These are phyloP conservation scores for Phytopythium cucurbitacearum DNA, from an alignment of 352 stramenopile genomes.

Conservation along the genomic window DNA sequence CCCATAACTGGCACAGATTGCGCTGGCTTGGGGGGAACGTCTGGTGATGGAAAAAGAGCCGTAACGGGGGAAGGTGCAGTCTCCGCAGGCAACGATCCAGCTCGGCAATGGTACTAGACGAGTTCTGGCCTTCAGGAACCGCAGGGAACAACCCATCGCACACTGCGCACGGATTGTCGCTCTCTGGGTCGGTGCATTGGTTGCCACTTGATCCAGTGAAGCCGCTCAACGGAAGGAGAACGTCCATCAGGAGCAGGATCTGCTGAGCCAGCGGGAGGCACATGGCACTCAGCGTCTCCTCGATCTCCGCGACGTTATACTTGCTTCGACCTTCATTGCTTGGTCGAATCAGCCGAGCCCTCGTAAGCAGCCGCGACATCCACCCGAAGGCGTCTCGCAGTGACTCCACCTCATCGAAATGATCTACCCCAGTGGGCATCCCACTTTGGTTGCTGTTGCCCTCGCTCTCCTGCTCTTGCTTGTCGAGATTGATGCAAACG, in stretches of 20 bases:
- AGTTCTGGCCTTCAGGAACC: constrained; percentile 5
- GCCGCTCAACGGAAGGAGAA: constrained; percentile 26
- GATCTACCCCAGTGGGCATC: constrained; percentile 10
- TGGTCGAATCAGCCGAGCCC: constrained; percentile 24
- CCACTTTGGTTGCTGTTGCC: constrained; percentile 1
- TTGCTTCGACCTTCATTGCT: constrained; percentile 4
- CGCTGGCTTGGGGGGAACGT: constrained; percentile 58
- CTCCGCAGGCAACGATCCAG: constrained; percentile 44
- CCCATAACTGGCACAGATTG: constrained; percentile 66
- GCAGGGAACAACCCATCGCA: constrained; percentile 57
- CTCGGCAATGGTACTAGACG: constrained; percentile 9
- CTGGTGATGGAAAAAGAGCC: constrained; percentile 57
- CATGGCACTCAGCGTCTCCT: constrained; percentile 35
- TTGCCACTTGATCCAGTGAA: neutral
- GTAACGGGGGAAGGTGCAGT: constrained; percentile 65
- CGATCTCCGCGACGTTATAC: constrained; percentile 25
- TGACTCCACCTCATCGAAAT: constrained; percentile 56
- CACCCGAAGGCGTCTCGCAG: constrained; percentile 52
- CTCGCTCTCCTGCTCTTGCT: constrained; percentile 2
- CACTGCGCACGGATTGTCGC: constrained; percentile 31
- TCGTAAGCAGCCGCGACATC: constrained; percentile 40
- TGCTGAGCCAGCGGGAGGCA: constrained; percentile 56
- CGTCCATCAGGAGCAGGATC: constrained; percentile 57
- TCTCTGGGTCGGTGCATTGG: neutral
- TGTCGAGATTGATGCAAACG: constrained; percentile 15